Percentiles rank a stretch among this genome's conserved stretches.
These are phyloP conservation scores for Boletus reticulatus DNA, from an alignment of 768 basidiomycete species.

Conservation along the genomic window DNA sequence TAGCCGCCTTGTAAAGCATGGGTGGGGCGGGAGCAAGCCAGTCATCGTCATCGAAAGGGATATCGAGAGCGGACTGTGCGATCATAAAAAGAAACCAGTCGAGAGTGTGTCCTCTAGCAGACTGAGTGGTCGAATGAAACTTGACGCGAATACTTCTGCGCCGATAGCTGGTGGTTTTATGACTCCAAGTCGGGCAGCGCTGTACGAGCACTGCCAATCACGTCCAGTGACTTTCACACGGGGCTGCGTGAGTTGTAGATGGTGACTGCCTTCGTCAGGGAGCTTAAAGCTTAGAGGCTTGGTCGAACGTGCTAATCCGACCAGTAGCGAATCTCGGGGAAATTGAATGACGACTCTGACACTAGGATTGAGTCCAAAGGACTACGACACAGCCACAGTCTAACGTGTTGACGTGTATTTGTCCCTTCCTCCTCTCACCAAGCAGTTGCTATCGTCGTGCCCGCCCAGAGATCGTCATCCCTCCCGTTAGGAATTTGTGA, in stretches of 20 bases:
- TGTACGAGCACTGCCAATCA: background rate
- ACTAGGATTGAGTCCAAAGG: background rate
- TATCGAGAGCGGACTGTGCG: conserved; percentile 55
- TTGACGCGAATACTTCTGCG: background rate
- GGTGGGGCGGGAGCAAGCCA: conserved; percentile 56
- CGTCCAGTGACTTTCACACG: conserved; percentile 13
- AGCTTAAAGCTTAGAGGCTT: background rate
- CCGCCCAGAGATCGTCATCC: conserved; percentile 34
- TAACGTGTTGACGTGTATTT: conserved; percentile 24
- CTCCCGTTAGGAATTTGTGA: conserved; percentile 55
- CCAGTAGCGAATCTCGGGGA: background rate
- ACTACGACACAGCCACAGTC: conserved; percentile 20
- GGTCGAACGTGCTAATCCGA: background rate
- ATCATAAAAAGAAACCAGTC: conserved; percentile 42
- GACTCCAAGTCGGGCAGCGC: background rate
- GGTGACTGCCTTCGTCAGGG: background rate
- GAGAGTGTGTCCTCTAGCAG: background rate
- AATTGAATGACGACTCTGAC: background rate
- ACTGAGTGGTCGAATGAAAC: background rate
- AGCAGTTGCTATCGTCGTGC: background rate
- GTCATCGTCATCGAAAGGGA: conserved; percentile 68
- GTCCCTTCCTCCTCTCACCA: conserved; percentile 3
- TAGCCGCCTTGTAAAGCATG: conserved; percentile 58
- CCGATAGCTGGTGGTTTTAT: conserved; percentile 1
- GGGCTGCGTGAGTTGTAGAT: background rate